Base-by-base conservation (phyloP, 306 rosid species). In the Acmispon strigosus region DNA sequence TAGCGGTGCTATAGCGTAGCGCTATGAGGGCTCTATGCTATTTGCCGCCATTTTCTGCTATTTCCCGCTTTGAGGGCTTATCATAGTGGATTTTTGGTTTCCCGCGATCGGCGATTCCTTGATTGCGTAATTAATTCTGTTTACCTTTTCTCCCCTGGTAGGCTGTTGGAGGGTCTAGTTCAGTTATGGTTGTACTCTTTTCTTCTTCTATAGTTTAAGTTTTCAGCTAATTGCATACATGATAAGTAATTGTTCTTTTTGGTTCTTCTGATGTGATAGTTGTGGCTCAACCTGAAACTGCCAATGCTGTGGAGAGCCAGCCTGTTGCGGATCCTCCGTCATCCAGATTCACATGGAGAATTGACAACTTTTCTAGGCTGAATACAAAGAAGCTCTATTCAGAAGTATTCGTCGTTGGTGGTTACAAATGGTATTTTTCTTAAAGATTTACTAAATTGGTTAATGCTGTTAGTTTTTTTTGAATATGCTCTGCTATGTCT, bases 251-350 rank as follows among this genome's bases (percentile, higher is more conserved):
- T 72, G 42, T 57, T 48, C 7, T n/a, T 66, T 54, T 36, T 20
- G 41, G 58, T 70, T 58, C 22, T 34, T 71, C 49, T 36, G 63
- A 45, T 72, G 63, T 72, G 63, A 42, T 76, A 76, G 85, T 66
- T 66, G 85, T 76, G n/a, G 76, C 85, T 60, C 85, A 76, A 76
- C 79, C 81, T n/a, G 82, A 81, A 72, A 10, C 64, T 67, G 72
- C 76, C 59, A 76, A 53, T 49, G 4, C 82, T 5, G 79, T 76
- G 76, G 85, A 81, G 76, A 81, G 78, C 70, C 82, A 81, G 59
- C 79, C 81, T n/a, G 79, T 76, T 4, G 67, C 43, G 1, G 85
- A 81, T 61, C 62, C 85, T 66, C 82, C 85, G 0, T 70, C 80
- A 12, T 59, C 79, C 17, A 76, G 81, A 68, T 77, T 77, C 80